phyloP scores from a whole-genome alignment of 202 grass and related monocot genomes.

The Setaria viridis region DNA sequence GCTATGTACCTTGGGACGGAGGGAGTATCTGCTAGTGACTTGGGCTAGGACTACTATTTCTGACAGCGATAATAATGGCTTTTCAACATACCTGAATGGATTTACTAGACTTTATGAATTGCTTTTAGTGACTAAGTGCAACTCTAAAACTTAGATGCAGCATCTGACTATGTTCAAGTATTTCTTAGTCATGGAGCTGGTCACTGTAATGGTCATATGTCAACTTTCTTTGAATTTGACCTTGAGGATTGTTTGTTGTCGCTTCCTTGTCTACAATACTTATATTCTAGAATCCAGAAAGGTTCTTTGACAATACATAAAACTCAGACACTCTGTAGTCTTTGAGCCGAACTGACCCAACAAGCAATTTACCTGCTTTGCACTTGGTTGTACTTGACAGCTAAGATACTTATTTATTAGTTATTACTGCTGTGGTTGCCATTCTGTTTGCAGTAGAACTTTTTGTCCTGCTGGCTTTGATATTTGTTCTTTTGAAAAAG shows the following conservation, averaged over 20 bases:
- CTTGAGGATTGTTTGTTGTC: not conserved
- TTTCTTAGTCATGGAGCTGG: slow-evolving; percentile 2
- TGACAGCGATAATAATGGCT: not conserved
- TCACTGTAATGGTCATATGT: not conserved
- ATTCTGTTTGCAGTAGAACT: not conserved
- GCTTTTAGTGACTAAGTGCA: not conserved
- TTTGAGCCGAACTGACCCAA: slow-evolving; percentile 17
- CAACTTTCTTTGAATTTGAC: slow-evolving; percentile 18
- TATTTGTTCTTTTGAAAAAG: not conserved
- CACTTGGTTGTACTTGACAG: not conserved
- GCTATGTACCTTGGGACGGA: no score
- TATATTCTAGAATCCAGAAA: not conserved
- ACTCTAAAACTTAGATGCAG: not conserved
- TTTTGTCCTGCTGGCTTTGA: not conserved
- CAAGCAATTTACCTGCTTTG: not conserved
- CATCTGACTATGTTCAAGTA: not conserved
- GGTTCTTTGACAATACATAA: not conserved
- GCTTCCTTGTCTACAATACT: slow-evolving; percentile 1
- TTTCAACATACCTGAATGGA: not conserved
- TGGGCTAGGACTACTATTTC: slow-evolving; percentile 2
- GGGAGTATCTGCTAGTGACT: not conserved
- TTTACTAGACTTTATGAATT: not conserved
- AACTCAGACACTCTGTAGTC: not conserved
- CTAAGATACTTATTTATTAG: not conserved
- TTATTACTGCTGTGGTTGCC: not conserved